These are phyloP conservation scores for Beauveria asiatica DNA, from an alignment of 2,329 filamentous ascomycete species.

Conservation along the genomic window DNA sequence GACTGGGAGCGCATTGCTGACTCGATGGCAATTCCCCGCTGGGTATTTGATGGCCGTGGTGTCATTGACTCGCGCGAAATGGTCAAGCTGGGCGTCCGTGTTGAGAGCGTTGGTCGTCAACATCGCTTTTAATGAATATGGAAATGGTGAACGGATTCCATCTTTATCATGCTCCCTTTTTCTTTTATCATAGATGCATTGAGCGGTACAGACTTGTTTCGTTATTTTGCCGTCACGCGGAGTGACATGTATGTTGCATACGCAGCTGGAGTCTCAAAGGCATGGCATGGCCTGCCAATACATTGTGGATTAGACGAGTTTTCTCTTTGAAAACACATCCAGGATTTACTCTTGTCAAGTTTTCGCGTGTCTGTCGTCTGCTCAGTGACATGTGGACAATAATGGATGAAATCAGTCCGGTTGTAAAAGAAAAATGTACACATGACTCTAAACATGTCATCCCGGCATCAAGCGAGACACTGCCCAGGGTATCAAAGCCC, in stretches of 20 bases:
- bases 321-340: not conserved
- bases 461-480: not conserved
- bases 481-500: conserved; percentile 11
- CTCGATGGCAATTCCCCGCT: conserved; percentile 43
- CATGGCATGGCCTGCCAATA: not conserved
- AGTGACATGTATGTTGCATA: not conserved
- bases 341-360: not conserved
- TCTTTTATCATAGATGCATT: not conserved
- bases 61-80: conserved; percentile 41
- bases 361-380: not conserved
- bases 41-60: conserved; percentile 50
- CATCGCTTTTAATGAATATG: conserved; percentile 28
- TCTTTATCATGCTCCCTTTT: not conserved
- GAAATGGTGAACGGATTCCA: not conserved
- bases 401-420: not conserved
- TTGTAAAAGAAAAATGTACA: too few relatives aligned
- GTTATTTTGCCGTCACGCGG: not conserved
- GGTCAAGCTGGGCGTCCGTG: conserved; percentile 40
- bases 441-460: too few relatives aligned
- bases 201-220: not conserved
- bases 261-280: not conserved
- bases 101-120: conserved; percentile 45
- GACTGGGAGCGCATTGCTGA: conserved; percentile 44
- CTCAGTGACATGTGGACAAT: not conserved
- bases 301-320: not conserved